These are phyloP conservation scores for Russula dissimulans DNA, from an alignment of 768 basidiomycete species.

Conservation along the genomic window DNA sequence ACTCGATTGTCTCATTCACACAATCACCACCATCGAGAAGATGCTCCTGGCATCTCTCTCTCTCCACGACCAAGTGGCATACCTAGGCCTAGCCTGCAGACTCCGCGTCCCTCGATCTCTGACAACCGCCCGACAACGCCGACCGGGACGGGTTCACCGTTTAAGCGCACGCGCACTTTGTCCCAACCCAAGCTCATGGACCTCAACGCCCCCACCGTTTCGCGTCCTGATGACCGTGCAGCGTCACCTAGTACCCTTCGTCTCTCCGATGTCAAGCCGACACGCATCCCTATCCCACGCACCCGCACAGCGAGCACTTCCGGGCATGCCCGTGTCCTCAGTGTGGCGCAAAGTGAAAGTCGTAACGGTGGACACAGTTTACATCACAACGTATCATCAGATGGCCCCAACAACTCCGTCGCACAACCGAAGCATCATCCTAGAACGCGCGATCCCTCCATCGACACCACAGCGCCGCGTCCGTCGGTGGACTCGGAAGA, in stretches of 20 bases:
- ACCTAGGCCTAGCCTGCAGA: conserved; percentile 38
- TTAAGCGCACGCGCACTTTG: conserved; percentile 51
- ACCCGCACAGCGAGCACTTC: conserved; percentile 34
- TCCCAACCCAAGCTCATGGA: conserved; percentile 51
- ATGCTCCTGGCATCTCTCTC: conserved; percentile 20
- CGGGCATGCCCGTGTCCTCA: conserved; percentile 26
- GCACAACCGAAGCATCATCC: conserved; percentile 36
- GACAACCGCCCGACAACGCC: conserved; percentile 15
- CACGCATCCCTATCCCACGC: conserved; percentile 42
- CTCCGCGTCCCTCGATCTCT: conserved; percentile 28
- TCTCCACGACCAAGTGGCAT: conserved; percentile 35
- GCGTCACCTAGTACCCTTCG: conserved; percentile 28
- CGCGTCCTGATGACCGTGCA: conserved; percentile 20
- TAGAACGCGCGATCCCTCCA: conserved; percentile 37
- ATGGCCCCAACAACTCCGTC: background rate
- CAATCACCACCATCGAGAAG: conserved; percentile 22
- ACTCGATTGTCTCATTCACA: conserved; percentile 17
- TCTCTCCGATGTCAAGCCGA: conserved; percentile 29
- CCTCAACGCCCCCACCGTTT: conserved; percentile 29
- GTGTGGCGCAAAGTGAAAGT: conserved; percentile 26
- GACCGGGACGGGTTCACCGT: conserved; percentile 15
- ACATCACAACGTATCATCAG: background rate
- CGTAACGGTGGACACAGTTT: conserved; percentile 22
- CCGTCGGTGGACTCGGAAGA: conserved; percentile 71
- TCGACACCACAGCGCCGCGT: conserved; percentile 30